These are phyloP conservation scores for Aphanomyces astaci DNA, from an alignment of 352 stramenopile genomes.

Conservation along the genomic window DNA sequence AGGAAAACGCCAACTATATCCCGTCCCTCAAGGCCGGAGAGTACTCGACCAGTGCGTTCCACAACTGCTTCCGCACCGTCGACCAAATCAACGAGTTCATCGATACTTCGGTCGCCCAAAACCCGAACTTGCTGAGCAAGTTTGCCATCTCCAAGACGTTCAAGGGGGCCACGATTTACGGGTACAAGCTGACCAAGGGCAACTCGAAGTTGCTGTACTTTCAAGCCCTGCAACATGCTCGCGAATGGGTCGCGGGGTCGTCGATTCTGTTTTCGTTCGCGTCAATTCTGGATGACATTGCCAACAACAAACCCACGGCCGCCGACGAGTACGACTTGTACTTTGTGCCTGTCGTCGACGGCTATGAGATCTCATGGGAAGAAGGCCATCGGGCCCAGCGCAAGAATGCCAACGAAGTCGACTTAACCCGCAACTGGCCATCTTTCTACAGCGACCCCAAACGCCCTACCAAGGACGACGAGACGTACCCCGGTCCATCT, in stretches of 20 bases:
- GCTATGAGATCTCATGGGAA: conserved; percentile 61
- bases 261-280: conserved; percentile 30
- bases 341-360: conserved; percentile 70
- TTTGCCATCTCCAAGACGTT: conserved; percentile 30
- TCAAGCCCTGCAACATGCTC: conserved; percentile 31
- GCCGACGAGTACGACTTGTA: conserved; percentile 51
- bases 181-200: conserved; percentile 31
- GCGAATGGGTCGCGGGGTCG: conserved; percentile 31
- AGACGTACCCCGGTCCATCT: not conserved
- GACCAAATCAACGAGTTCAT: conserved; percentile 28
- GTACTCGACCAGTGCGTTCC: conserved; percentile 28
- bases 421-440: conserved; percentile 18
- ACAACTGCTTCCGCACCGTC: conserved; percentile 30
- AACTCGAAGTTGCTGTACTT: conserved; percentile 35
- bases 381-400: conserved; percentile 2
- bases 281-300: conserved; percentile 28
- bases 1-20: conserved; percentile 2
- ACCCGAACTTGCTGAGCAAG: conserved; percentile 26
- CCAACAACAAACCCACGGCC: conserved; percentile 23
- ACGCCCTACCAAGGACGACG: not conserved
- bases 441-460: not conserved
- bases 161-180: conserved; percentile 28
- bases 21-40: conserved; percentile 1
- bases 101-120: conserved; percentile 25
- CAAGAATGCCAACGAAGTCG: conserved; percentile 1